Conservation (phyloP, 1,139 yeast genomes). For the Protomyces lactucae-debilis region DNA sequence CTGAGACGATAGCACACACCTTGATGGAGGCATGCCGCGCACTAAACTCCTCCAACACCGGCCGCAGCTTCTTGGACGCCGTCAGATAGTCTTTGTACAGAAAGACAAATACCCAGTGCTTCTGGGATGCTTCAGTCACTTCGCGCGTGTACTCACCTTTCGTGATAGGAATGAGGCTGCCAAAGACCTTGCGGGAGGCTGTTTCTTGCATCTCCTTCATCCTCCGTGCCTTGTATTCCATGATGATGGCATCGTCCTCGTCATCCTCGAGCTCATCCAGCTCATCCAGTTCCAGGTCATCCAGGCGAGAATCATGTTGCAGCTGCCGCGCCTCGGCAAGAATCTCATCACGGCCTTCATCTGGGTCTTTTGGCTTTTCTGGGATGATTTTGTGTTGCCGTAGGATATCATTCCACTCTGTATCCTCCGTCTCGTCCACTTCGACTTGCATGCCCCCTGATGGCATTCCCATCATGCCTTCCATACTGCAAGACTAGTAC, state of each 20-base stretch:
- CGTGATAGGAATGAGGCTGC: conserved; percentile 67
- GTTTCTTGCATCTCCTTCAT: conserved; percentile 64
- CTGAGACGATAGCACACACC: conserved; percentile 83
- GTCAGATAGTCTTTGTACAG: conserved; percentile 41
- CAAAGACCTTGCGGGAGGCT: conserved; percentile 61
- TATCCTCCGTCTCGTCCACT: conserved; percentile 86
- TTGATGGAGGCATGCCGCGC: conserved; percentile 69
- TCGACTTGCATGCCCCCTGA: conserved; percentile 20
- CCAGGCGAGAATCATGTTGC: conserved; percentile 73
- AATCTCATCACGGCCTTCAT: conserved; percentile 80
- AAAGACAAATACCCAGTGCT: conserved; percentile 65
- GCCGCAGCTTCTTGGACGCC: conserved; percentile 29
- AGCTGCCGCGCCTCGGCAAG: conserved; percentile 71
- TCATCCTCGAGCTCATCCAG: conserved; percentile 42
- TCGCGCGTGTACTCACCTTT: conserved; percentile 85
- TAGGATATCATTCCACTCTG: conserved; percentile 96
- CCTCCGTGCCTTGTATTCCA: conserved; percentile 68
- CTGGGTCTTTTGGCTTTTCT: conserved; percentile 82
- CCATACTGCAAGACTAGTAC: neutral
- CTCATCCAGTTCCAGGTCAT: conserved; percentile 69
- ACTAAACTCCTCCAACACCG: conserved; percentile 44
- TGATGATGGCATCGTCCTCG: conserved; percentile 69
- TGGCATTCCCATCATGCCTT: conserved; percentile 15
- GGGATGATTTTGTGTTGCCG: conserved; percentile 89
- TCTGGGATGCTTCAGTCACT: conserved; percentile 71